These are phyloP conservation scores for Podaxis sp. DNA, from an alignment of 768 basidiomycete species.

Conservation along the genomic window DNA sequence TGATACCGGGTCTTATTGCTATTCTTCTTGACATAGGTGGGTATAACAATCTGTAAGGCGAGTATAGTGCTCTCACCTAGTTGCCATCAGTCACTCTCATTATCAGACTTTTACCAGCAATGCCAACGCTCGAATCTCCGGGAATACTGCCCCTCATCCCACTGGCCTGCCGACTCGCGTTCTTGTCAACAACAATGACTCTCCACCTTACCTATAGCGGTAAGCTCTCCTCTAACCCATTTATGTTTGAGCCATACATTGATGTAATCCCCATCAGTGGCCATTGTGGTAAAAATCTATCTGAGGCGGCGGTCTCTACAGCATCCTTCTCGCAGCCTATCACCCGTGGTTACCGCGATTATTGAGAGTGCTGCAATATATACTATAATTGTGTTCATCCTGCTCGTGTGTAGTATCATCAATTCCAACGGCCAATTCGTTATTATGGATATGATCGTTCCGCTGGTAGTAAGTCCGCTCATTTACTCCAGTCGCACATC, in stretches of 20 bases:
- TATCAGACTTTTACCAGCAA: background rate
- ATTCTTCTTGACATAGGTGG: background rate
- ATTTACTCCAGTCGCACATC: background rate
- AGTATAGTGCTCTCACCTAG: background rate
- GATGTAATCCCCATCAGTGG: background rate
- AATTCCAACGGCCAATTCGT: slow-evolving; percentile 7
- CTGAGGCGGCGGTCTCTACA: background rate
- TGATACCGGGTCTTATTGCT: background rate
- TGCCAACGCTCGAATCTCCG: background rate
- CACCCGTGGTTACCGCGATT: slow-evolving; percentile 1
- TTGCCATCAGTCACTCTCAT: background rate
- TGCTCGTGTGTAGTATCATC: background rate
- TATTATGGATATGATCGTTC: slow-evolving; percentile 5
- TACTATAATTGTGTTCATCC: slow-evolving; percentile 3
- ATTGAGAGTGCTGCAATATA: slow-evolving; percentile 9
- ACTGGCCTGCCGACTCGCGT: slow-evolving; percentile 3
- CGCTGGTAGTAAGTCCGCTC: background rate
- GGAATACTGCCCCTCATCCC: background rate
- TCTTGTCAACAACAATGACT: background rate
- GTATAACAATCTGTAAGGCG: background rate
- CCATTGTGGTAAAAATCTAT: slow-evolving; percentile 1
- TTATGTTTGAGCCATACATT: background rate
- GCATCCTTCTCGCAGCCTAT: background rate
- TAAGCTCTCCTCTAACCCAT: background rate
- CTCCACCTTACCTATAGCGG: background rate